Base-by-base conservation (phyloP, 306 rosid species). In the Hippophae rhamnoides region DNA sequence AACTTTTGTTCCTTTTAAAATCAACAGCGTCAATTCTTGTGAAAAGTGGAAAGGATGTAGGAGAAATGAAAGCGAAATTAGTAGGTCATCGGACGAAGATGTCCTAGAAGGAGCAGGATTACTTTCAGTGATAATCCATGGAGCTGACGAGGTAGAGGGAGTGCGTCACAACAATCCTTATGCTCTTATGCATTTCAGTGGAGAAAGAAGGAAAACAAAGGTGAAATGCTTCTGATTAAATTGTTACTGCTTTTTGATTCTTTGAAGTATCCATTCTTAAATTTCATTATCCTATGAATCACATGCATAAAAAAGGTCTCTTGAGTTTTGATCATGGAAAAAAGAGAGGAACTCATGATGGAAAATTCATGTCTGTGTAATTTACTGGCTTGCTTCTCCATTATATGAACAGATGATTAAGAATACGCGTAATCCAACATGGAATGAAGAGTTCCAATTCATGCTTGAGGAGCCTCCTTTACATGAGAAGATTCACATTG, bases 381-480 rank as follows among this genome's bases (percentile, higher is more conserved):
- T 31, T 31, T 31, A 31, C 38, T 31, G 5, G 2, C 38, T 31
- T 31, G 38, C 38, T 31, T 31, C 12, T 6, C 25, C 0, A 2
- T 53, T 42, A 12, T 58, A 44, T 63, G 9, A 47, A 49, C 78
- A 92, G 98, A 77, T 56, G 75, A 65, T 92, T 3, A 81, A 61
- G 78, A 85, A 80, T 76, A 76, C 83, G 44, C 98, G 96, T 3
- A 68, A 83, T 63, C 98, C 96, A 0, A 70, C 54, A 27, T 92
- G 98, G 98, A 85, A 81, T 40, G 98, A 92, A 78, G 96, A 87
- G 57, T 87, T 85, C 67, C 79, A 82, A 13, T 92, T 85, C 59
- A 78, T 92, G 96, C 86, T 87, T 8, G 96, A 92, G 70, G 95
- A 87, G 76, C 79, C 96, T 77, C 98, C 98, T 52, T 68, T 74